phyloP scores from a whole-genome alignment of 495 filamentous ascomycete species.

The Neurospora sp. region DNA sequence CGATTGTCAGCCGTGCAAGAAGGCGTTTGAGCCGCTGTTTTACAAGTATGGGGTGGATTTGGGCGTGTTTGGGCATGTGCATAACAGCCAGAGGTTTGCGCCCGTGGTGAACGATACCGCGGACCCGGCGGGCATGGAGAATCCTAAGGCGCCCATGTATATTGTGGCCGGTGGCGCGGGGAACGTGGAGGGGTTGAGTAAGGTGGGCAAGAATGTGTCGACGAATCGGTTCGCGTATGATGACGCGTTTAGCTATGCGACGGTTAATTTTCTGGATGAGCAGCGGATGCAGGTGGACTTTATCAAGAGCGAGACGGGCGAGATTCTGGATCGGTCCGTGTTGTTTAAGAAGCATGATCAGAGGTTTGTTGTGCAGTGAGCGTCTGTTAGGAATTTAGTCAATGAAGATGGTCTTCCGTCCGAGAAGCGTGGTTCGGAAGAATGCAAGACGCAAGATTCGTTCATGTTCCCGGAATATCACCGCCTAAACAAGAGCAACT shows the following conservation, averaged over 20 bases:
- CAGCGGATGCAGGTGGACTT: conserved; percentile 27
- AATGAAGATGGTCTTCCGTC: neutral
- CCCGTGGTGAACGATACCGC: conserved; percentile 31
- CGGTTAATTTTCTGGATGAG: conserved; percentile 22
- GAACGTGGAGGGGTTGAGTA: conserved; percentile 32
- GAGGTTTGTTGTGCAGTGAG: conserved; percentile 39
- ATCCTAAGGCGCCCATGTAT: conserved; percentile 48
- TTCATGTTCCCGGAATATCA: neutral
- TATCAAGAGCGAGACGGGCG: conserved; percentile 38
- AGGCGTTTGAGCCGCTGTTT: conserved; percentile 47
- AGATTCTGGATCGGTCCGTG: conserved; percentile 39
- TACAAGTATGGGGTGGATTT: conserved; percentile 53
- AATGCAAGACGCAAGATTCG: neutral
- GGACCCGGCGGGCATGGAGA: conserved; percentile 36
- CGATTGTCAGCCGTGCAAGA: conserved; percentile 43
- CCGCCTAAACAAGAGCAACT: neutral
- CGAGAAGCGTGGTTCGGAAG: neutral
- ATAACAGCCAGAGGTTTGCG: conserved; percentile 26
- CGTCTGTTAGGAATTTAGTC: neutral
- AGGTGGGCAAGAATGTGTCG: conserved; percentile 29
- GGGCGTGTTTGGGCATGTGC: conserved; percentile 51
- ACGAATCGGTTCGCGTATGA: conserved; percentile 46
- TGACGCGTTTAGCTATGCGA: conserved; percentile 45
- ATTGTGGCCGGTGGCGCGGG: conserved; percentile 36
- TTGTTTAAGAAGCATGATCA: conserved; percentile 42